These are phyloP conservation scores for Dalbergia oliveri DNA, from an alignment of 306 rosid genomes.

Conservation along the genomic window DNA sequence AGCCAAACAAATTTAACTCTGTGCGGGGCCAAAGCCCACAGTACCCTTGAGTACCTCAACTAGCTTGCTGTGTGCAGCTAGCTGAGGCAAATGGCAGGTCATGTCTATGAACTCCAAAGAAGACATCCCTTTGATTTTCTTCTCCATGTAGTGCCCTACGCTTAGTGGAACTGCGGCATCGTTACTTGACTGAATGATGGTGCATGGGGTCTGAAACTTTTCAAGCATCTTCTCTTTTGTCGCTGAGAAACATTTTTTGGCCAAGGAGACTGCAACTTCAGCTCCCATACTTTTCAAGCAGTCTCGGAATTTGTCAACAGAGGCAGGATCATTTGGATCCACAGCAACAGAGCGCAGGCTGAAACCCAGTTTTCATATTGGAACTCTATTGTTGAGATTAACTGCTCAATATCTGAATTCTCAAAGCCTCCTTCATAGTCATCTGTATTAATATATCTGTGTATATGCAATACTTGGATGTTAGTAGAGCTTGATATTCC, in stretches of 20 bases:
- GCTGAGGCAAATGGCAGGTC: constrained; percentile 74
- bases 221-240: constrained; percentile 67
- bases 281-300: constrained; percentile 67
- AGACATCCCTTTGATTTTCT: constrained; percentile 64
- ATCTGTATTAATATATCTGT: constrained; percentile 66
- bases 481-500: neutral
- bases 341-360: constrained; percentile 56
- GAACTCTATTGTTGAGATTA: constrained; percentile 59
- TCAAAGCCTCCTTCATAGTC: constrained; percentile 74
- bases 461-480: neutral
- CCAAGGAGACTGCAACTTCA: constrained; percentile 63
- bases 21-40: constrained; percentile 43
- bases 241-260: constrained; percentile 67
- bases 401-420: constrained; percentile 54
- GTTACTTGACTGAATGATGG: constrained; percentile 61
- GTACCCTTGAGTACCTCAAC: constrained; percentile 63
- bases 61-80: constrained; percentile 72
- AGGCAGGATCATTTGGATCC: constrained; percentile 59
- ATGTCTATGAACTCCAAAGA: no score
- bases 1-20: neutral
- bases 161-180: constrained; percentile 66
- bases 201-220: constrained; percentile 70
- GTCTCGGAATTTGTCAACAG: constrained; percentile 52
- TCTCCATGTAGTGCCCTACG: constrained; percentile 62
- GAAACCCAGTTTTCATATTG: constrained; percentile 64